Conservation (phyloP, 139 green algal species). For the Choricystis sp. region DNA sequence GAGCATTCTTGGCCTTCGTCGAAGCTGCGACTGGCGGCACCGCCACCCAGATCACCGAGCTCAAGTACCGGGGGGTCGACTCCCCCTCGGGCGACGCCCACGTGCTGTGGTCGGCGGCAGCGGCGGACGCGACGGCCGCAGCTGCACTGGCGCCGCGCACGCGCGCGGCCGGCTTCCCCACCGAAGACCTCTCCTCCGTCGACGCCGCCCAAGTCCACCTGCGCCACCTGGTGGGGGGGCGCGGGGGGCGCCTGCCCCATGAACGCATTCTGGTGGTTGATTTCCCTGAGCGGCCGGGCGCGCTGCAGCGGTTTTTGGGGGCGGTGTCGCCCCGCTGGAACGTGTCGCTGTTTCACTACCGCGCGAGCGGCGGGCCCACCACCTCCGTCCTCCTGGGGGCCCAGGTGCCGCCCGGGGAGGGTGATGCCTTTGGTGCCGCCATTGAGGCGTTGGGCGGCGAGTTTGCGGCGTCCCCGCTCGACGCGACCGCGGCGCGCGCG, state of each 20-base stretch:
- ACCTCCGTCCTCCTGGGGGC: conserved; percentile 64
- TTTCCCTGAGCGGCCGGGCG: conserved; percentile 82
- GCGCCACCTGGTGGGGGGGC: conserved; percentile 71
- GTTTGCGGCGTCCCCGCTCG: conserved; percentile 50
- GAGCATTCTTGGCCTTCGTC: conserved; percentile 49
- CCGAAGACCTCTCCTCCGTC: conserved; percentile 51
- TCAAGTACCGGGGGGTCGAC: conserved; percentile 72
- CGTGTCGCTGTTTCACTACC: conserved; percentile 96
- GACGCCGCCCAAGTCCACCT: conserved; percentile 68
- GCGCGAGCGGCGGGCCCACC: conserved; percentile 38
- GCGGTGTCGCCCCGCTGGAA: conserved; percentile 63
- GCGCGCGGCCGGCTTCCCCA: conserved; percentile 29
- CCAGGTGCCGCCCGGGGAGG: conserved; percentile 9
- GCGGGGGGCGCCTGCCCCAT: conserved; percentile 40
- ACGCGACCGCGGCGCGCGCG: conserved; percentile 31
- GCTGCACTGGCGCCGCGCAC: conserved; percentile 43
- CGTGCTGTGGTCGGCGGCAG: conserved; percentile 50
- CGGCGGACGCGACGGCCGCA: conserved; percentile 21
- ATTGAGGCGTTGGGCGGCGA: conserved; percentile 16
- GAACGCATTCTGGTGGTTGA: conserved; percentile 67
- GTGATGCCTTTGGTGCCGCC: conserved; percentile 13
- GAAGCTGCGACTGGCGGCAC: conserved; percentile 17
- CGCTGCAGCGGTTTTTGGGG: conserved; percentile 68
- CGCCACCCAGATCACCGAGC: conserved; percentile 68
- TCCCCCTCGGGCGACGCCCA: conserved; percentile 42